Percentiles rank a stretch among this genome's conserved stretches.
Conservation (phyloP, 768 basidiomycete genomes). For the Lentinula guzmanii region DNA sequence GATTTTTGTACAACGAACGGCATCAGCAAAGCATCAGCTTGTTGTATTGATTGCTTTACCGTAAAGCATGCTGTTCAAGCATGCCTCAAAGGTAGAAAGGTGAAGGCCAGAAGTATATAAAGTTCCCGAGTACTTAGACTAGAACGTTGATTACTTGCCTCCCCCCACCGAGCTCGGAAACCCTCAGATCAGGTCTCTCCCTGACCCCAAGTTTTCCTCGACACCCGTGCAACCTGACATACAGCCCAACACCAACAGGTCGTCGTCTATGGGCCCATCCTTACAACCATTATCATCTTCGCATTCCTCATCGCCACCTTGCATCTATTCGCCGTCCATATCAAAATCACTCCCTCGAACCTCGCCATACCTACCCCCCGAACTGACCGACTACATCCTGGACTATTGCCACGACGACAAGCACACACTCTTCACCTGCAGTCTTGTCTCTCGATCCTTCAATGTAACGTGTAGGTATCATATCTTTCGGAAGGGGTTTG, state of each 20-base stretch:
- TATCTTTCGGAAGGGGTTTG: not conserved
- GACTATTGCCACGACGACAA: not conserved
- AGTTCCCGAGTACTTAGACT: too few species aligned
- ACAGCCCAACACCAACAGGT: not conserved
- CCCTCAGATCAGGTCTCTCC: not conserved
- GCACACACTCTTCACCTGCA: not conserved
- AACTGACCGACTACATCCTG: not conserved
- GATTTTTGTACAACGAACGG: too few species aligned
- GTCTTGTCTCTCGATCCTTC: not conserved
- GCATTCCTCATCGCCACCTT: not conserved
- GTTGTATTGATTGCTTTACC: too few species aligned
- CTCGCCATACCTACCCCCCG: not conserved
- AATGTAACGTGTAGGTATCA: not conserved
- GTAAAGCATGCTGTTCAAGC: too few species aligned
- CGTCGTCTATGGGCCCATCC: not conserved
- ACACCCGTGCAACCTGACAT: not conserved
- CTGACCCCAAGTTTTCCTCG: not conserved
- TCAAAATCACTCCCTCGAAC: not conserved
- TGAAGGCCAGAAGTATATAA: too few species aligned
- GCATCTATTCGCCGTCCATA: not conserved
- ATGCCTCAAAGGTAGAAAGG: too few species aligned
- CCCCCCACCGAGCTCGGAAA: too few species aligned
- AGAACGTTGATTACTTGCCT: too few species aligned
- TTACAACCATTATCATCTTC: not conserved
- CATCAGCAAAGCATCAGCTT: too few species aligned